Conservation (phyloP, 225 moss, liverwort and hornwort species). For the Pleurozium schreberi region DNA sequence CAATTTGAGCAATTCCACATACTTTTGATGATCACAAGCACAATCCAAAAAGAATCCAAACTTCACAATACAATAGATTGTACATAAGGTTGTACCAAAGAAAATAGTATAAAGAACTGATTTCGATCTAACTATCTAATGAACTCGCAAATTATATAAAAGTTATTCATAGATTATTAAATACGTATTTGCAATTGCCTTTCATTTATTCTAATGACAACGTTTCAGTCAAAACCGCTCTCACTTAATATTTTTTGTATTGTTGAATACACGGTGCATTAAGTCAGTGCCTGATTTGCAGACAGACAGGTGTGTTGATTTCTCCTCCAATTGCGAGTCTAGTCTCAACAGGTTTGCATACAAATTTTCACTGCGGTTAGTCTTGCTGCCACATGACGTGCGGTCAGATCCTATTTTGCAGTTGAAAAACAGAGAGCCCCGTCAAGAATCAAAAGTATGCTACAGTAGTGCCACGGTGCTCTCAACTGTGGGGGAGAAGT, state of each 20-base stretch:
- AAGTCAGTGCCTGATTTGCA: neutral
- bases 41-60: neutral
- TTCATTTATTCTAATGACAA: neutral
- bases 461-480: neutral
- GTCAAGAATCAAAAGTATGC: neutral
- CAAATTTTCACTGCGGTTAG: too few species aligned
- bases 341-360: too few species aligned
- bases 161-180: neutral
- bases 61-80: neutral
- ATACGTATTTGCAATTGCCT: too few species aligned
- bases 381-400: too few species aligned
- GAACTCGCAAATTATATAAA: neutral
- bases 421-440: neutral
- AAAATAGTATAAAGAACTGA: neutral
- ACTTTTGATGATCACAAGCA: neutral
- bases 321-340: too few species aligned
- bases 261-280: neutral
- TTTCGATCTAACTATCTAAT: neutral
- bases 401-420: neutral
- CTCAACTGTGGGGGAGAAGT: neutral
- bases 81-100: neutral
- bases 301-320: too few species aligned
- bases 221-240: neutral
- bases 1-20: neutral
- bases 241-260: neutral